phyloP scores from a whole-genome alignment of 2,329 filamentous ascomycete species.

The Fusarium xyrophilum region DNA sequence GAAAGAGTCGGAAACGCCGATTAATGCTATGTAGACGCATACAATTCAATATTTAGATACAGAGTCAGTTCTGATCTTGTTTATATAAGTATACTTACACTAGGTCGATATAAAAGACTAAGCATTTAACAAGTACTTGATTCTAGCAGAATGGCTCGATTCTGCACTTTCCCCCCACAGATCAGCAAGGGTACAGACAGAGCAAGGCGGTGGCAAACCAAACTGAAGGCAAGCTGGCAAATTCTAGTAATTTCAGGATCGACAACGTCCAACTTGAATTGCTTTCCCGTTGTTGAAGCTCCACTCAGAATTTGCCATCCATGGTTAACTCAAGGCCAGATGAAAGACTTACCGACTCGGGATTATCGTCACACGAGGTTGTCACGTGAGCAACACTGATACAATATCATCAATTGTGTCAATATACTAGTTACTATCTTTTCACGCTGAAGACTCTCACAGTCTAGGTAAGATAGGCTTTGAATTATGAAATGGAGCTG shows the following conservation, averaged over 20 bases:
- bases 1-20: neutral
- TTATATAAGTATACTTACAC: neutral
- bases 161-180: neutral
- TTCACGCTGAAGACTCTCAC: neutral
- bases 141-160: neutral
- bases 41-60: neutral
- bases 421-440: neutral
- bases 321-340: neutral
- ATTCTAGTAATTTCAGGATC: conserved; percentile 13
- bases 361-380: conserved; percentile 18
- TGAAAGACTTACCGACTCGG: neutral
- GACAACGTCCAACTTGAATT: neutral
- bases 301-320: conserved; percentile 10
- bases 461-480: too few relatives aligned
- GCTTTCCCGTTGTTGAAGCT: neutral
- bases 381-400: conserved; percentile 6
- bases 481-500: neutral
- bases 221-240: neutral
- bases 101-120: too few relatives aligned
- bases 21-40: neutral
- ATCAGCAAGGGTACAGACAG: neutral
- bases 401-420: neutral
- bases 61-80: too few relatives aligned
- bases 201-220: conserved; percentile 24
- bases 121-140: neutral